Conservation (phyloP, 345 rosid genomes). For the Citrus australasica region DNA sequence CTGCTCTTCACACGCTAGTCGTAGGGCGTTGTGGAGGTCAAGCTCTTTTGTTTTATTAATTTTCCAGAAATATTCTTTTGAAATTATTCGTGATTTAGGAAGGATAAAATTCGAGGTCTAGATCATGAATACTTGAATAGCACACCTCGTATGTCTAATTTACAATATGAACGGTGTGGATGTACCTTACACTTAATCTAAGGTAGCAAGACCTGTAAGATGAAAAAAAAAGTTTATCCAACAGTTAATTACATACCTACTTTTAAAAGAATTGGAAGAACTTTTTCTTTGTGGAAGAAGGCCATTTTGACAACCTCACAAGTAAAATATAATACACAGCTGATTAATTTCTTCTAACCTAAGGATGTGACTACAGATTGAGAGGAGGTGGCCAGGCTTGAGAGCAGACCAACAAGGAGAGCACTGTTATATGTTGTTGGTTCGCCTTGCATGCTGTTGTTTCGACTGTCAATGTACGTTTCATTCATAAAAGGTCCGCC, state of each 20-base stretch:
- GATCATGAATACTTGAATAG: too few relatives aligned
- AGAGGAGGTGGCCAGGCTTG: slow-evolving; percentile 76
- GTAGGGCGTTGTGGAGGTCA: too few relatives aligned
- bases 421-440: slow-evolving; percentile 92
- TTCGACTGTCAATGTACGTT: slow-evolving; percentile 58
- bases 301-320: background rate
- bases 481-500: slow-evolving; percentile 90
- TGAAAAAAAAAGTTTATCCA: too few relatives aligned
- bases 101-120: too few relatives aligned
- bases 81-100: too few relatives aligned
- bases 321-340: background rate
- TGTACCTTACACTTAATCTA: too few relatives aligned
- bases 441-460: slow-evolving; percentile 75
- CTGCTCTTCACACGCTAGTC: background rate
- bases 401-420: slow-evolving; percentile 70
- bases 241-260: too few relatives aligned
- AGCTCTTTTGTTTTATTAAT: too few relatives aligned
- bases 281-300: background rate
- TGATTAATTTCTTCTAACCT: slow-evolving; percentile 17
- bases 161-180: too few relatives aligned
- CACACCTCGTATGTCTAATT: too few relatives aligned
- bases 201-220: too few relatives aligned
- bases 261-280: background rate
- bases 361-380: slow-evolving; percentile 49
- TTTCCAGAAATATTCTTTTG: background rate